A percentile compares a stretch with the other conserved stretches of the same genome.
Evolutionary conservation across 1,284 basidiomycete genomes (phyloP).

Genomic region (Cutaneotrichosporon dermatis): DNA sequence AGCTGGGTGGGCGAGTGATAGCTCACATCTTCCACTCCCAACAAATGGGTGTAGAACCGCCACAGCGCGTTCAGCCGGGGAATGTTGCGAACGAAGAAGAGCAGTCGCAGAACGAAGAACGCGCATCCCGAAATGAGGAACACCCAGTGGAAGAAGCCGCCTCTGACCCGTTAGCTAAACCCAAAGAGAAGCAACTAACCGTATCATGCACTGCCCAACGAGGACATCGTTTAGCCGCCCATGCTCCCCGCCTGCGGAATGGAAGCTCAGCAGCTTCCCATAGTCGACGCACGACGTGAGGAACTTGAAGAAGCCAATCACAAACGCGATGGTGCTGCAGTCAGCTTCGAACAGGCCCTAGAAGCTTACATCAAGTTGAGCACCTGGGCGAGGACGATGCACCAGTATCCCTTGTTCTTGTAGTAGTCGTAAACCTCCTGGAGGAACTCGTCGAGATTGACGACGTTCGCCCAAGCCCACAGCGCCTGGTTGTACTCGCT

Average conservation of each 20-base stretch:
- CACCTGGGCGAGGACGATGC: constrained; percentile 79
- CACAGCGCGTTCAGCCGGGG: constrained; percentile 84
- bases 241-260: constrained; percentile 28
- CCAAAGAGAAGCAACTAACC: constrained; percentile 52
- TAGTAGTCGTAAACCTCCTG: constrained; percentile 92
- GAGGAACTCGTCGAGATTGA: constrained; percentile 89
- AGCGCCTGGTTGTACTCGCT: constrained; percentile 83
- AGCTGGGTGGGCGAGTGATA: no score
- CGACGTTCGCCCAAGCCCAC: constrained; percentile 99
- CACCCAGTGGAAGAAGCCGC: constrained; percentile 50
- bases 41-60: constrained; percentile 64
- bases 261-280: constrained; percentile 56
- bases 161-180: constrained; percentile 7
- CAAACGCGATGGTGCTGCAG: constrained; percentile 95
- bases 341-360: no score
- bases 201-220: constrained; percentile 71
- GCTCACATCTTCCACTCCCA: constrained; percentile 57
- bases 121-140: constrained; percentile 74
- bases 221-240: constrained; percentile 69
- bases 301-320: constrained; percentile 94
- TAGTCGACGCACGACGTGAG: constrained; percentile 93
- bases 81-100: constrained; percentile 55
- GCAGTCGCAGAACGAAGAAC: constrained; percentile 65
- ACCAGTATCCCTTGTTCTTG: constrained; percentile 90
- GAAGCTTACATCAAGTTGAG: constrained; percentile 87